Base-by-base conservation (phyloP, 257 asterid species). In the Ballota nigra region DNA sequence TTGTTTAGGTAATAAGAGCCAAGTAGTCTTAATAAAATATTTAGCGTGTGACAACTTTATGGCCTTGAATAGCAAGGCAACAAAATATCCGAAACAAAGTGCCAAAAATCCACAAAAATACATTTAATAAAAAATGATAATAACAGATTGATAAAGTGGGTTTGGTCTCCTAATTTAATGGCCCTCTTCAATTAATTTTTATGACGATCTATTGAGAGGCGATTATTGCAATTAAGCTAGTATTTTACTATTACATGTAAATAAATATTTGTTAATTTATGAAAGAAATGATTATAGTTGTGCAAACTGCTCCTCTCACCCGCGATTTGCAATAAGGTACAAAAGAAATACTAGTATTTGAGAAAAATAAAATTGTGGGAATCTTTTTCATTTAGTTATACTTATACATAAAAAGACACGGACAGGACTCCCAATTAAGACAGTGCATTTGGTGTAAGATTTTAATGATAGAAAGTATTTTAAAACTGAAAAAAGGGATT, bases 1-100 rank as follows among this genome's bases (percentile, higher is more conserved):
- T 59, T 41, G 45, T 24, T 60, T 59, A 70, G 38, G 49, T 53
- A 57, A 57, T 3, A 40, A 41, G 56, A 8, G 51, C 22, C 66
- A 33, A 68, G 63, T 65, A 36, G 29, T 40, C 22, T 52, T 33
- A 8, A n/a, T 26, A 67, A 12, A 8, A 45, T 24, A 47, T 26
- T 29, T 40, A 51, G 62, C 4, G 61, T 2, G 74, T 15, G 45
- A 40, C 45, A 9, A 0, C 9, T 3, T 4, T 29, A 33, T 72
- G 57, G 64, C 57, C 13, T 63, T 34, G 22, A 51, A 51, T 64
- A 24, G 62, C 23, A 43, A 31, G 51, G 3, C 63, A 45, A 70
- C 43, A 70, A 59, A 70, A 70, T 59, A 71, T 60, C 63, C 22
- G 1, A 60, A 47, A 19, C 9, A 64, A 63, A 34, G 33, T 73